These are phyloP conservation scores for Litchi chinensis DNA, from an alignment of 345 rosid species.

Conservation along the genomic window DNA sequence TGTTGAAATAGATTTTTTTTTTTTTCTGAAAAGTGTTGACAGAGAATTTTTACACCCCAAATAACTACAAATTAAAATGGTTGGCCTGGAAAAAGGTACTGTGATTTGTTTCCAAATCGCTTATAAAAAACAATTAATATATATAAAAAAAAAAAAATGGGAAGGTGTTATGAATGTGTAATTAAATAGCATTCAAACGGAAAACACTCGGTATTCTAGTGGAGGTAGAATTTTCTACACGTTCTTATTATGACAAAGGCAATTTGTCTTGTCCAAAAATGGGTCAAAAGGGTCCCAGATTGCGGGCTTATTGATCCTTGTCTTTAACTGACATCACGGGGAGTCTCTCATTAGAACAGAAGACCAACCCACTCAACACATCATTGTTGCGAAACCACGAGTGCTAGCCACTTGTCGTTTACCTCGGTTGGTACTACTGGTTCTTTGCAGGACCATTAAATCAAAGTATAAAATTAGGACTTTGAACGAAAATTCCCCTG, in stretches of 20 bases:
- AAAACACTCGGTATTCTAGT: background rate
- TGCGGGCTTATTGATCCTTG: background rate
- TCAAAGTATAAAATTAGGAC: background rate
- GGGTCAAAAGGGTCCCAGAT: constrained; percentile 10
- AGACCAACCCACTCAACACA: constrained; percentile 13
- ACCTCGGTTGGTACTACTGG: background rate
- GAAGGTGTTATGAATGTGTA: background rate
- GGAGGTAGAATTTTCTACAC: background rate
- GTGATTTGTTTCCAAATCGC: background rate
- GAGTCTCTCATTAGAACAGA: background rate
- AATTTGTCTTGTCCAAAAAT: background rate
- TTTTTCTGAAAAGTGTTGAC: too few relatives aligned
- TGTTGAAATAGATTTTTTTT: too few relatives aligned
- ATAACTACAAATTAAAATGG: background rate
- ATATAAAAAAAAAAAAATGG: background rate
- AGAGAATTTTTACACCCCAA: background rate
- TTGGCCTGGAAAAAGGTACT: background rate
- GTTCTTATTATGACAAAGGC: background rate
- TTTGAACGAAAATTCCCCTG: background rate
- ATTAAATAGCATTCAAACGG: background rate
- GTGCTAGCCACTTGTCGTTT: background rate
- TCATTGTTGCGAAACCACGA: background rate
- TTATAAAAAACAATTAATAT: too few relatives aligned
- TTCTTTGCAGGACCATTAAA: background rate
- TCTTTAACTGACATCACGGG: background rate